Base-by-base conservation (phyloP, 2,329 filamentous ascomycete species). In the Epichloe elymi region DNA sequence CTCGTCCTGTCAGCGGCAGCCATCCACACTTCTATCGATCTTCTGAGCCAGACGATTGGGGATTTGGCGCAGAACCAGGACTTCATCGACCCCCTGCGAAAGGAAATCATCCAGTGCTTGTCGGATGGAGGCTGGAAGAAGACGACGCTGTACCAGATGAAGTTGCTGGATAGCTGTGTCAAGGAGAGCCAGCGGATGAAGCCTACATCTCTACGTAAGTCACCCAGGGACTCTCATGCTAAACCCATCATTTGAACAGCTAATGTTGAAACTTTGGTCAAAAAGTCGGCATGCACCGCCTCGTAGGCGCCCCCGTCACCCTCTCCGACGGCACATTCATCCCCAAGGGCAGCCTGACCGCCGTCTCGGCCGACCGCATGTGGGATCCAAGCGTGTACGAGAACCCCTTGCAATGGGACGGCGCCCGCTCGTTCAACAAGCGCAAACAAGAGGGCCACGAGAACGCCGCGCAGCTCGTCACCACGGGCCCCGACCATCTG, bases 1-100 rank as follows among this genome's bases (percentile, higher is more conserved):
- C 43, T 60, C 12, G 20, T 19, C 6, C 60, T 64, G 36, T 65
- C 67, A 3, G 70, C 76, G 48, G 75, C 74, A 2, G 72, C 74
- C 14, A 76, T 78, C 40, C 75, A 79, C 61, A 79, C 75, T 2
- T 76, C 76, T 0, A 67, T 69, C n/a, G 58, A 61, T 42, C 48
- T 59, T 23, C 45, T 56, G 11, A 45, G 38, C 4, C 50, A 56
- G 39, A 51, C 54, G 10, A 41, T 61, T 19, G 35, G 53, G 2
- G 30, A 53, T 10, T 57, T 77, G 20, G 75, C 74, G 0, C 64
- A 67, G 11, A 65, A 70, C 36, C 59, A 62, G 12, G 59, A 62
- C 0, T 67, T 63, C 39, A 46, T 73, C 20, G 63, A 65, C 5
- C 56, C 58, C 3, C 61, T 76, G 38, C 65, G 70, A 11, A 63